Conservation (phyloP, 768 basidiomycete genomes). For the Terana coerulea region DNA sequence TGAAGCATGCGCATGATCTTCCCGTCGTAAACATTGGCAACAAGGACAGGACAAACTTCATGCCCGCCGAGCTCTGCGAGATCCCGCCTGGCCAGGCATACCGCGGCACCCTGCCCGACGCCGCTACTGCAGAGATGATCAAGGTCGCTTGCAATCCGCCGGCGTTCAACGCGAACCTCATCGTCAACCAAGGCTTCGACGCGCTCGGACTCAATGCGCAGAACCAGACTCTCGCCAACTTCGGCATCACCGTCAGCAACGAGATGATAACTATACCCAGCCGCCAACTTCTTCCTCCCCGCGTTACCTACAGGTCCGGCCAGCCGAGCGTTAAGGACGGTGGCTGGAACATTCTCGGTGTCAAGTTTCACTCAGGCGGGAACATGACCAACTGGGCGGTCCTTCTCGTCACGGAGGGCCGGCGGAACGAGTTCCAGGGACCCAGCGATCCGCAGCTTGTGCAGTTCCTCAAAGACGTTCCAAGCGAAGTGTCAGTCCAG, state of each 20-base stretch:
- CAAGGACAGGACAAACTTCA: constrained; percentile 29
- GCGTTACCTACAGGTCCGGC: constrained; percentile 50
- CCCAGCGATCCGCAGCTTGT: constrained; percentile 39
- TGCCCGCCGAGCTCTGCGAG: constrained; percentile 71
- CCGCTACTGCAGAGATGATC: constrained; percentile 70
- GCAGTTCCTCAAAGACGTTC: constrained; percentile 49
- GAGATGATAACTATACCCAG: constrained; percentile 64
- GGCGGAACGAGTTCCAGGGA: constrained; percentile 31
- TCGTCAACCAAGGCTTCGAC: constrained; percentile 55
- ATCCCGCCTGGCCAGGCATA: constrained; percentile 58
- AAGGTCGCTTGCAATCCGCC: constrained; percentile 63
- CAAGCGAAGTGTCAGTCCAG: constrained; percentile 48
- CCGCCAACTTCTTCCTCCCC: constrained; percentile 59
- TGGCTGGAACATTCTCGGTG: constrained; percentile 74
- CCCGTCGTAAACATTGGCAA: constrained; percentile 34
- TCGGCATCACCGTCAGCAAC: constrained; percentile 51
- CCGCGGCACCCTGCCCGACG: constrained; percentile 56
- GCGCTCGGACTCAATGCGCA: constrained; percentile 42
- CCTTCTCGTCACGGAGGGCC: constrained; percentile 55
- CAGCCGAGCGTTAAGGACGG: constrained; percentile 48
- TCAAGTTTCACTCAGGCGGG: constrained; percentile 61
- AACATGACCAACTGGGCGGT: constrained; percentile 60
- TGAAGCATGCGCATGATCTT: constrained; percentile 37
- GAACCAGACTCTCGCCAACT: constrained; percentile 26
- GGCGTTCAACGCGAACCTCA: constrained; percentile 49